Evolutionary conservation across 148 eudicot genomes (phyloP).

Genomic region (Talinum fruticosum): DNA sequence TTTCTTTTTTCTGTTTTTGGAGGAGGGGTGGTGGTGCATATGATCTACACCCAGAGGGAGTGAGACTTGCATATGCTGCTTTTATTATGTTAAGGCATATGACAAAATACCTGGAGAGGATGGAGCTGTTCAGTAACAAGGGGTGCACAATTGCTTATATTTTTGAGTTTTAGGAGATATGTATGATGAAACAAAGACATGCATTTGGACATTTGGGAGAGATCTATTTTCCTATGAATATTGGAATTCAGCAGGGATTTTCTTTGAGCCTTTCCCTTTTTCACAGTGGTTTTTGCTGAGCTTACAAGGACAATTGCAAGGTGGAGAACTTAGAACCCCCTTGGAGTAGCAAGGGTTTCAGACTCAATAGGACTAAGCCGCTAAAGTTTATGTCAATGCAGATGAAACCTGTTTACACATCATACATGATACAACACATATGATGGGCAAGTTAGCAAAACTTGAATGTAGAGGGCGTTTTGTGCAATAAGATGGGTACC

Average conservation of each 20-base stretch:
- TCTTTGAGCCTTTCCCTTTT: too few relatives aligned
- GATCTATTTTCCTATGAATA: background rate
- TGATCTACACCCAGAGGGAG: background rate
- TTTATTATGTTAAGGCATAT: too few relatives aligned
- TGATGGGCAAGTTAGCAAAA: background rate
- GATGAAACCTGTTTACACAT: background rate
- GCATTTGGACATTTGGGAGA: background rate
- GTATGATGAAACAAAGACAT: background rate
- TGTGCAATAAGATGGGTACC: too few relatives aligned
- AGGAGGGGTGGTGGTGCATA: background rate
- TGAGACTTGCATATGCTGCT: background rate
- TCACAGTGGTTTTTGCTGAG: background rate
- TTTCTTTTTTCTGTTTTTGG: too few relatives aligned
- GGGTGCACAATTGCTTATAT: background rate
- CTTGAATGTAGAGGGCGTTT: too few relatives aligned
- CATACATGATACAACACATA: background rate
- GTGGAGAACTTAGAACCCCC: background rate
- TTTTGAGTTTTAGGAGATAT: background rate
- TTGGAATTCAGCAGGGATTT: background rate
- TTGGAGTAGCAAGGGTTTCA: background rate
- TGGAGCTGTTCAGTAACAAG: too few relatives aligned
- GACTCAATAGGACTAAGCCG: background rate
- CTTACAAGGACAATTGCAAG: background rate
- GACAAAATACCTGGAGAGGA: background rate
- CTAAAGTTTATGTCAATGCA: background rate